Percentiles rank a stretch among this genome's conserved stretches.
Evolutionary conservation across 208 protist genomes (phyloP).

Genomic region (Histomonas meleagridis): DNA sequence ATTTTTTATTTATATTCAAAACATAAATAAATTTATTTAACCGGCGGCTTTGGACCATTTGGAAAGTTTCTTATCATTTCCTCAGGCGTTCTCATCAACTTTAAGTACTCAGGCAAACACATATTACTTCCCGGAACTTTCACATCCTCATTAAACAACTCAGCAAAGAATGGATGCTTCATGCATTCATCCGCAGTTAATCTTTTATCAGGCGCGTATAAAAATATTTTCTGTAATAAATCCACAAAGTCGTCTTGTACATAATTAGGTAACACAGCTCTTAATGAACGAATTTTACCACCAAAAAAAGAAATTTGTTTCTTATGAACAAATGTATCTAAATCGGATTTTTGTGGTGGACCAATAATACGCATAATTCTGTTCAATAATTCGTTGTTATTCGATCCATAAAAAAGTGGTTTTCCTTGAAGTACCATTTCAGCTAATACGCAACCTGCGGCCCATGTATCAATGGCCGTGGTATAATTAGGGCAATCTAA

Average conservation of each 20-base stretch:
- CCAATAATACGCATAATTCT: background rate
- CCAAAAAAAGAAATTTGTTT: background rate
- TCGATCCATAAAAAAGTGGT: background rate
- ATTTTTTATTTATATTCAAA: too few relatives aligned
- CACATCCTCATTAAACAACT: constrained; percentile 66
- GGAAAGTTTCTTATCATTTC: constrained; percentile 26
- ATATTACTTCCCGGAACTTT: constrained; percentile 46
- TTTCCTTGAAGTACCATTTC: background rate
- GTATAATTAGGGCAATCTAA: constrained; percentile 80
- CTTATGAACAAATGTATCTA: background rate
- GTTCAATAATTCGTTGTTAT: background rate
- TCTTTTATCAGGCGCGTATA: constrained; percentile 35
- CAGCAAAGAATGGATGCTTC: constrained; percentile 90
- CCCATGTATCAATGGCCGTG: constrained; percentile 70
- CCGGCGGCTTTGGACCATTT: background rate
- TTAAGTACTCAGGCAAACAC: constrained; percentile 46
- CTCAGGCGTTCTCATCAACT: background rate
- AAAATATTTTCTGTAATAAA: background rate
- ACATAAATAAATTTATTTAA: too few relatives aligned
- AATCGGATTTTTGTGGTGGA: background rate
- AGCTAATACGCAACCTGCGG: background rate
- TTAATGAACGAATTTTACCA: background rate
- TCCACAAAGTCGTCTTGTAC: constrained; percentile 17
- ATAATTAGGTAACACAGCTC: background rate
- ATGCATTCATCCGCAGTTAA: constrained; percentile 59